These are phyloP conservation scores for Bretziella fagacearum DNA, from an alignment of 2,329 filamentous ascomycete genomes.

Conservation along the genomic window DNA sequence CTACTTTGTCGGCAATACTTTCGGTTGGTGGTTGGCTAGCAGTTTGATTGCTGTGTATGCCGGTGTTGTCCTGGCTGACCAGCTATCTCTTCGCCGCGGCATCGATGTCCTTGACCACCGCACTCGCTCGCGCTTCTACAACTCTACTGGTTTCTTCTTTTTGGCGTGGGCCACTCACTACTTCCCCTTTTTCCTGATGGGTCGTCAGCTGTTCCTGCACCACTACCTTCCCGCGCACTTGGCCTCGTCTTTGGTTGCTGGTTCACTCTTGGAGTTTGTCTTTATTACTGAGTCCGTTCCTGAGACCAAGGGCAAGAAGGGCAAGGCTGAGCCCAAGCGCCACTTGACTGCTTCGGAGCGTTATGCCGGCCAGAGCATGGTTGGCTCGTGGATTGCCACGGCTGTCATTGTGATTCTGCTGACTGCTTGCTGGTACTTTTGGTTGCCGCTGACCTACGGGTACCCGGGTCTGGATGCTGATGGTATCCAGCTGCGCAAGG, in stretches of 20 bases:
- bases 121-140: slow-evolving; percentile 91
- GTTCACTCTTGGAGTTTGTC: slow-evolving; percentile 84
- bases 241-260: slow-evolving; percentile 76
- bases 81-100: slow-evolving; percentile 80
- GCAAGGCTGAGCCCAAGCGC: slow-evolving; percentile 32
- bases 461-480: slow-evolving; percentile 71
- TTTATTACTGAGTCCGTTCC: slow-evolving; percentile 56
- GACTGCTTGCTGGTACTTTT: slow-evolving; percentile 75
- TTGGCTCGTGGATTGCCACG: slow-evolving; percentile 63
- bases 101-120: slow-evolving; percentile 85
- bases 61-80: slow-evolving; percentile 81
- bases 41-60: slow-evolving; percentile 84
- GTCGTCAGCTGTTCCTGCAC: slow-evolving; percentile 91
- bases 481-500: slow-evolving; percentile 70
- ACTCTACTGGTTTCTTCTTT: slow-evolving; percentile 98
- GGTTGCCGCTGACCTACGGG: slow-evolving; percentile 87
- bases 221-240: slow-evolving; percentile 94
- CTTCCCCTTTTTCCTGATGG: slow-evolving; percentile 95
- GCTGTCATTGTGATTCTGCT: slow-evolving; percentile 50
- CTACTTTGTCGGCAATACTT: slow-evolving; percentile 92
- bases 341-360: slow-evolving; percentile 68
- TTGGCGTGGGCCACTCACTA: slow-evolving; percentile 95
- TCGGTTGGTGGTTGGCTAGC: slow-evolving; percentile 95
- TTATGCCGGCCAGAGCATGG: slow-evolving; percentile 59
- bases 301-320: slow-evolving; percentile 20